Base-by-base conservation (phyloP, 768 basidiomycete species). In the Lepiota venenata region DNA sequence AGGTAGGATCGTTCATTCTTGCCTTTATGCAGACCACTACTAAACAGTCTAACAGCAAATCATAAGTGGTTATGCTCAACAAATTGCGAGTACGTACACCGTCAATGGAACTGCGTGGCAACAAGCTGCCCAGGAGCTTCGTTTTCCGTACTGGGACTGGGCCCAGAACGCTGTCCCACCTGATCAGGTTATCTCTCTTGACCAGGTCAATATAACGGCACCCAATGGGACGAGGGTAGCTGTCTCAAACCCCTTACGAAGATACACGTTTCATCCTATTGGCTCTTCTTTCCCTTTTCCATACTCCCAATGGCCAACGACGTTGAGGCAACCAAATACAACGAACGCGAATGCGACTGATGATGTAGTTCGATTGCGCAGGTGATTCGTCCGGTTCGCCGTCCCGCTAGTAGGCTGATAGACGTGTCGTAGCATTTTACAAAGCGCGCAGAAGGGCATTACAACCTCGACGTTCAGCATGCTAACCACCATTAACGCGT, bases 71-170 rank as follows among this genome's bases (percentile, higher is more conserved):
- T 64, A 69, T 40, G 78, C 78, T 2, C 50, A 59, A 8, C 60
- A 64, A 1, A 72, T 78, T n/a, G 80, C 79, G 1, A 58, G 62
- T 11, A 70, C 61, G 2, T 81, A 79, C 63, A 4, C 32, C 32
- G 64, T 66, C 7, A 29, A 52, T 15, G 27, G 37, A 27, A 16
- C 15, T 3, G 42, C 14, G 5, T 52, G 50, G 50, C 16, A 12
- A 20, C 32, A 62, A 39, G 75, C 72, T 0, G 78, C 78, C 1
- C 38, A 56, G 18, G 57, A 70, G 35, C 64, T 78, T 5, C 72
- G 77, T 36, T 66, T 69, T 32, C 78, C 77, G 1, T 81, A 71
- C 69, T 81, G 79, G 80, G 80, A 81, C 60, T 81, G 80, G 80
- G 80, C 79, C 4, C 55, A 50, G 2, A 68, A 72, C 20, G 40